Evolutionary conservation across 2,329 filamentous ascomycete species (phyloP).

Genomic region (Phyllosticta citrichinensis): DNA sequence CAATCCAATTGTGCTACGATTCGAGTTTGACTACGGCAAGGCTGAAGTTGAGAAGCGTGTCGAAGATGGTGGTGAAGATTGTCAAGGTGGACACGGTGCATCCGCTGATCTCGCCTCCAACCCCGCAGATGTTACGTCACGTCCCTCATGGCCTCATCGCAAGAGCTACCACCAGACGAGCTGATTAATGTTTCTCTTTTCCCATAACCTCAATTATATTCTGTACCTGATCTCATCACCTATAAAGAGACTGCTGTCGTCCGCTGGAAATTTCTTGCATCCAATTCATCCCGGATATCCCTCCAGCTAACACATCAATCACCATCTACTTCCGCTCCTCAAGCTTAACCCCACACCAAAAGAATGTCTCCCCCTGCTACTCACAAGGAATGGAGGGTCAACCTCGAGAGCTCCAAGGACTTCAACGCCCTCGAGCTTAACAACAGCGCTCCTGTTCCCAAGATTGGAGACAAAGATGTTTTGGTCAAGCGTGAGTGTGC

Average conservation of each 20-base stretch:
- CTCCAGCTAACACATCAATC: background rate
- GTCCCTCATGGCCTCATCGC: background rate
- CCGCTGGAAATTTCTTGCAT: background rate
- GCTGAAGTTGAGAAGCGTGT: no score
- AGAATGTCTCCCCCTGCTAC: slow-evolving; percentile 27
- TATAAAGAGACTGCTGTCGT: background rate
- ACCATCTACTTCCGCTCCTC: background rate
- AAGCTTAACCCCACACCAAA: background rate
- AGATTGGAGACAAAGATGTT: slow-evolving; percentile 59
- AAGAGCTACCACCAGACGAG: background rate
- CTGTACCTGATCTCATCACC: background rate
- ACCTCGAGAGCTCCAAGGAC: slow-evolving; percentile 35
- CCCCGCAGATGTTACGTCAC: background rate
- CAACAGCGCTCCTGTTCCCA: slow-evolving; percentile 42
- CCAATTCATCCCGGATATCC: background rate
- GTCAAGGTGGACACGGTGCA: background rate
- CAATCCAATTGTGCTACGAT: no score
- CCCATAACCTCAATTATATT: background rate
- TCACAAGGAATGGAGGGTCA: slow-evolving; percentile 49
- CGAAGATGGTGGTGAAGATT: background rate
- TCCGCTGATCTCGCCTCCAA: background rate
- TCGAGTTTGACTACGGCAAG: no score
- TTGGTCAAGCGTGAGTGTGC: slow-evolving; percentile 49
- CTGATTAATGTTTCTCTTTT: background rate
- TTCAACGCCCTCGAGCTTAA: slow-evolving; percentile 53